Evolutionary conservation across 768 basidiomycete species (phyloP).

Genomic region (Leccinum incarnatum): DNA sequence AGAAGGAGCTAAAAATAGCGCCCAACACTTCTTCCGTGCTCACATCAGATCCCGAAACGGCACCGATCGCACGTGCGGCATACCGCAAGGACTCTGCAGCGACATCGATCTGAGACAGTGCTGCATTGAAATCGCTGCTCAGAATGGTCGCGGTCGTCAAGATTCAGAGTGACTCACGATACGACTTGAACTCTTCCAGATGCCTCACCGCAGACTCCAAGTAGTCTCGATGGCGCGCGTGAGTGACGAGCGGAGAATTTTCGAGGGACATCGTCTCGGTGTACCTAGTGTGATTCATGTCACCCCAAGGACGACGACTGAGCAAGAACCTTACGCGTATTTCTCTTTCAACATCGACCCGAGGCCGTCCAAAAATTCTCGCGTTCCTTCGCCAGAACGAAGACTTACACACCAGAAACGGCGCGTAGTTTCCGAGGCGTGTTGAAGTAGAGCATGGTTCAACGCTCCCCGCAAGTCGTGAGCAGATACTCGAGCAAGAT

Average conservation of each 20-base stretch:
- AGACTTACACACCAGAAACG: constrained; percentile 64
- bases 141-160: not conserved
- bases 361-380: constrained; percentile 59
- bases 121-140: constrained; percentile 32
- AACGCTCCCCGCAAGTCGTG: constrained; percentile 19
- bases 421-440: not conserved
- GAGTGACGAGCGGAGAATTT: constrained; percentile 63
- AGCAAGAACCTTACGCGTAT: constrained; percentile 18
- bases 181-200: constrained; percentile 30
- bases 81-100: constrained; percentile 88
- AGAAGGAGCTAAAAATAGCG: constrained; percentile 81
- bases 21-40: constrained; percentile 84
- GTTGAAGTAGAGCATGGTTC: constrained; percentile 11
- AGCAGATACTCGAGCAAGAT: constrained; percentile 39
- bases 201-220: constrained; percentile 57
- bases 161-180: constrained; percentile 22
- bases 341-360: constrained; percentile 41
- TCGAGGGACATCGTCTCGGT: constrained; percentile 20
- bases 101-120: constrained; percentile 68
- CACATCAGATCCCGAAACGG: constrained; percentile 70
- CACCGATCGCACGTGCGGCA: constrained; percentile 79
- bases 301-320: not conserved
- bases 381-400: constrained; percentile 52
- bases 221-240: constrained; percentile 75
- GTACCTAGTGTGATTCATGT: constrained; percentile 12